These are phyloP conservation scores for Biscogniauxia mediterranea DNA, from an alignment of 2,329 filamentous ascomycete species.

Conservation along the genomic window DNA sequence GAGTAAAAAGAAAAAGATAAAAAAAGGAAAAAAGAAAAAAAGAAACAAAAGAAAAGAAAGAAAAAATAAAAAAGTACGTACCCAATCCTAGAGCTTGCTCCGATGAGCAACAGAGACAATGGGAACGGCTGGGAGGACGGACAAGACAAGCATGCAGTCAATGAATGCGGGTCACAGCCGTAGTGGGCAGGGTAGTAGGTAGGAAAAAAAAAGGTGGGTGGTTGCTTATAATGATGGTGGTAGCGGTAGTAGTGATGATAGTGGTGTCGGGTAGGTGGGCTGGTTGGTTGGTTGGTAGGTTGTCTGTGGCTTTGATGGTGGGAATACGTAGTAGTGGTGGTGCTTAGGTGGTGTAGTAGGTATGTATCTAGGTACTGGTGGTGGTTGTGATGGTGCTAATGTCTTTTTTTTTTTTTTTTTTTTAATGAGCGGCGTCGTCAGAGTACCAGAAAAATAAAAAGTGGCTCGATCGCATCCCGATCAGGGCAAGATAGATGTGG, in stretches of 20 bases:
- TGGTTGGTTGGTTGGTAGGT: not conserved
- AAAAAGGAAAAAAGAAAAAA: not conserved
- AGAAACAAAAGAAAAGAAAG: not conserved
- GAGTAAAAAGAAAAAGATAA: conserved; percentile 10
- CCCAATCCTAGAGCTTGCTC: not conserved
- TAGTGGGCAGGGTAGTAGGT: conserved; percentile 9
- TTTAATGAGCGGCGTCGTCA: not conserved
- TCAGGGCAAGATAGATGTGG: not conserved
- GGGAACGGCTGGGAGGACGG: conserved; percentile 9
- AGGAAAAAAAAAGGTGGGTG: conserved; percentile 6
- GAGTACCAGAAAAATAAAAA: not conserved
- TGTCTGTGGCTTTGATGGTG: not conserved
- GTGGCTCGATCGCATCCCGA: not conserved
- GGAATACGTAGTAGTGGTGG: too few relatives aligned
- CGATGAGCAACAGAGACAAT: conserved; percentile 16
- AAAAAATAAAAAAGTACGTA: conserved; percentile 4
- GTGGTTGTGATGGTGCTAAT: too few relatives aligned
- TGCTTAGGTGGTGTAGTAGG: too few relatives aligned
- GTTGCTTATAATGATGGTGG: not conserved
- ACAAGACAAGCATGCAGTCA: conserved; percentile 3
- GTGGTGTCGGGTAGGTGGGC: not conserved
- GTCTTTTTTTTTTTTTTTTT: not conserved
- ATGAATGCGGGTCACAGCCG: conserved; percentile 12
- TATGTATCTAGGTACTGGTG: too few relatives aligned
- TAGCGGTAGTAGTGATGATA: too few relatives aligned